Conservation (phyloP, 2,329 filamentous ascomycete genomes). For the Pseudogymnoascus sp. region DNA sequence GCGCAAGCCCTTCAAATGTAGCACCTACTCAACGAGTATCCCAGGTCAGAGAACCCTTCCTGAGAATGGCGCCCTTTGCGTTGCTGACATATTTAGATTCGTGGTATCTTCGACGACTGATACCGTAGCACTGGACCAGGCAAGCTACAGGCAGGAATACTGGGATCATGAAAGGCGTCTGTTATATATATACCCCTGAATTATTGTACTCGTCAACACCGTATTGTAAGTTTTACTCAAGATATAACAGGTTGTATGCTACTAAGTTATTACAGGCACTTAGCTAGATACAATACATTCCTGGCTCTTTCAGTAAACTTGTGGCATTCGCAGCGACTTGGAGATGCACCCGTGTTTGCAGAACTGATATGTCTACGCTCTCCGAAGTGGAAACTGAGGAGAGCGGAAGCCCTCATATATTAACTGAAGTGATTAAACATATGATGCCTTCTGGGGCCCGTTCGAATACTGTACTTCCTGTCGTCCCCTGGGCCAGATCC, state of each 20-base stretch:
- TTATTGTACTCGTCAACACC: background rate
- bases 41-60: constrained; percentile 46
- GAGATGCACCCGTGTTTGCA: background rate
- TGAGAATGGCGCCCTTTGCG: constrained; percentile 12
- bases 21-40: constrained; percentile 70
- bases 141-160: background rate
- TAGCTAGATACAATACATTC: background rate
- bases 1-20: constrained; percentile 35
- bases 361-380: background rate
- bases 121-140: constrained; percentile 13
- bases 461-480: background rate
- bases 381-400: background rate
- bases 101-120: constrained; percentile 28
- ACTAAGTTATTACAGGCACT: background rate
- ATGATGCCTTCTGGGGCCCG: background rate
- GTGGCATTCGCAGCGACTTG: background rate
- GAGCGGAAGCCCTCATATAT: background rate
- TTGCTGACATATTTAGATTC: constrained; percentile 25
- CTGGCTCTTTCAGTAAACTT: background rate
- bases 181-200: constrained; percentile 4
- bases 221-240: background rate
- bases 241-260: background rate
- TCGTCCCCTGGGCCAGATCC: background rate
- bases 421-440: background rate
- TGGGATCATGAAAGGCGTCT: background rate